Evolutionary conservation across 139 green algal species (phyloP).

Genomic region (Micractinium conductrix): DNA sequence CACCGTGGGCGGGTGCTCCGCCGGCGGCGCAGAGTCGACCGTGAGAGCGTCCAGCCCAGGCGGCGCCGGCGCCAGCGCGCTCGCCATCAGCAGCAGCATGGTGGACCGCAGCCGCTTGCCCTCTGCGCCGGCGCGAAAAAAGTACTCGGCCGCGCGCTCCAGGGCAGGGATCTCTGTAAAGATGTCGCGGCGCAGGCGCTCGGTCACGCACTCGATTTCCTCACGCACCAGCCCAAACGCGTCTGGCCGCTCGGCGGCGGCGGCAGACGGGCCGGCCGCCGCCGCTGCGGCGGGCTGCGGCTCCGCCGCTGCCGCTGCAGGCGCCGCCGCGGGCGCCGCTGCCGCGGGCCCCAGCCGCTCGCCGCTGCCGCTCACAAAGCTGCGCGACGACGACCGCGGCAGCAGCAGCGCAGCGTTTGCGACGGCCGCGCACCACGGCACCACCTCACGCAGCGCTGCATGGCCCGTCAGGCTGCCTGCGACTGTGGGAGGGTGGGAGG

Average conservation of each 20-base stretch:
- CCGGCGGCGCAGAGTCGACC: constrained; percentile 68
- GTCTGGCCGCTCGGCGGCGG: constrained; percentile 41
- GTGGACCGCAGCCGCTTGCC: constrained; percentile 94
- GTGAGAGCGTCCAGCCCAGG: constrained; percentile 51
- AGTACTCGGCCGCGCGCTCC: constrained; percentile 84
- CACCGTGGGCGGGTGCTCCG: constrained; percentile 61
- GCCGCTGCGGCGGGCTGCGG: not conserved
- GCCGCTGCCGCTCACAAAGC: not conserved
- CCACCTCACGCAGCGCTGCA: no score
- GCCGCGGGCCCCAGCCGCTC: not conserved
- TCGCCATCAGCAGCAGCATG: constrained; percentile 89
- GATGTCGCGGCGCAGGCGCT: constrained; percentile 80
- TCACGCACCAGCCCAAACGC: constrained; percentile 76
- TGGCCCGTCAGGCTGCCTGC: not conserved
- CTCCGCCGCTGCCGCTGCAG: constrained; percentile 9
- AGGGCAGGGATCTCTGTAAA: constrained; percentile 87
- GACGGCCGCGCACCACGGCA: no score
- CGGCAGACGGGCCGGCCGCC: not conserved
- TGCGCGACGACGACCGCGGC: no score
- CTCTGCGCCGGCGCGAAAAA: constrained; percentile 85
- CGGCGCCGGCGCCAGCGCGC: constrained; percentile 63
- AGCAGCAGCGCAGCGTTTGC: no score
- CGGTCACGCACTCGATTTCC: constrained; percentile 84
- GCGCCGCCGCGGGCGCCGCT: not conserved
- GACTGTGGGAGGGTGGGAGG: no score